A percentile compares a stretch with the other conserved stretches of the same genome.
Conservation (phyloP, 345 rosid genomes). For the Barbarea vulgaris region DNA sequence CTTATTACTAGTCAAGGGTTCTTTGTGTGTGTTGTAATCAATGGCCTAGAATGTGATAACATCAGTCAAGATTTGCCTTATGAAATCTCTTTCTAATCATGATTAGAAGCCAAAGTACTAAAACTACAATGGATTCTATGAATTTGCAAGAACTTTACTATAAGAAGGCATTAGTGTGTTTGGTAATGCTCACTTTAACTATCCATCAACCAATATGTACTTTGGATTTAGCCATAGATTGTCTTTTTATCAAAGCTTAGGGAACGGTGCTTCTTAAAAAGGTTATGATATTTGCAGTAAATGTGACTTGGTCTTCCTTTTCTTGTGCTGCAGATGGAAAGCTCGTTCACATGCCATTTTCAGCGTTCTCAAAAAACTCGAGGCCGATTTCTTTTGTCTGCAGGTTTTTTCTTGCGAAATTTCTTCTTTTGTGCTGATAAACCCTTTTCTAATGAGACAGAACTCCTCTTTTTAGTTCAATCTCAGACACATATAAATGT, state of each 20-base stretch:
- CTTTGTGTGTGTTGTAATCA: slow-evolving; percentile 4
- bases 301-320: slow-evolving; percentile 5
- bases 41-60: not conserved
- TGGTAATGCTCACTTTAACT: not conserved
- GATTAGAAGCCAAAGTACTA: slow-evolving; percentile 7
- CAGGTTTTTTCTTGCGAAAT: slow-evolving; percentile 53
- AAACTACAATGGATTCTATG: not conserved
- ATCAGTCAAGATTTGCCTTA: not conserved
- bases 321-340: slow-evolving; percentile 66
- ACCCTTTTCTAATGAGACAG: not conserved
- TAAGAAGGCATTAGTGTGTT: slow-evolving; percentile 1
- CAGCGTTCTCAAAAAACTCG: slow-evolving; percentile 58
- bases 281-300: not conserved
- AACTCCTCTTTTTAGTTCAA: not conserved
- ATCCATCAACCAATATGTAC: not conserved
- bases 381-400: slow-evolving; percentile 77
- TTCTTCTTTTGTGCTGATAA: not conserved
- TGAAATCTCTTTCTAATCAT: not conserved
- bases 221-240: slow-evolving; percentile 2
- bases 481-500: not conserved
- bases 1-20: not conserved
- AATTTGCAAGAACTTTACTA: not conserved
- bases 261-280: not conserved
- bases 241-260: not conserved
- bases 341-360: slow-evolving; percentile 77